Evolutionary conservation across 1,284 basidiomycete species (phyloP).

Genomic region (Takashimella koratensis): DNA sequence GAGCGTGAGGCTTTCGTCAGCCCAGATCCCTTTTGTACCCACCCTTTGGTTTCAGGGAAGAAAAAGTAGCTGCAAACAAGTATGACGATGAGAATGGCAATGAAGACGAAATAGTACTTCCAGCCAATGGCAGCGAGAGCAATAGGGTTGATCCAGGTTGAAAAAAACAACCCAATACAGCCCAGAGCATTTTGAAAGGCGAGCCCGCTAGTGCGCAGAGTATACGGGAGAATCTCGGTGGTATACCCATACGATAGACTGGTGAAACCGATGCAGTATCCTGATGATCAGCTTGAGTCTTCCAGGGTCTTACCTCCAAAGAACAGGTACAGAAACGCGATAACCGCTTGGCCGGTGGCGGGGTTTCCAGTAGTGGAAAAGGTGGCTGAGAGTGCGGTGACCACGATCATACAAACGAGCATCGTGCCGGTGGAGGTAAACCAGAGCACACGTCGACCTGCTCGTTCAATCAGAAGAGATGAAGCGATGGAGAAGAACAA

Average conservation of each 20-base stretch:
- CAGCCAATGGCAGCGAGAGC: slow-evolving; percentile 23
- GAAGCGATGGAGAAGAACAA: slow-evolving; percentile 4
- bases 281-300: too few relatives aligned
- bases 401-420: slow-evolving; percentile 55
- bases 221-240: slow-evolving; percentile 25
- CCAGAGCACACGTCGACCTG: slow-evolving; percentile 13
- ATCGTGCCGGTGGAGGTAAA: slow-evolving; percentile 12
- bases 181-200: slow-evolving; percentile 74
- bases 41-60: slow-evolving; percentile 29
- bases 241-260: slow-evolving; percentile 35
- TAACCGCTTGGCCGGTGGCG: slow-evolving; percentile 48
- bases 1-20: slow-evolving; percentile 12
- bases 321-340: slow-evolving; percentile 67
- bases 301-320: too few relatives aligned
- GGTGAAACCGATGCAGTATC: slow-evolving; percentile 40
- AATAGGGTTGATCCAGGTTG: slow-evolving; percentile 35
- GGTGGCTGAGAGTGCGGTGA: slow-evolving; percentile 59
- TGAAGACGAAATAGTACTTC: slow-evolving; percentile 38
- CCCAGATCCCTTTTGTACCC: too few relatives aligned
- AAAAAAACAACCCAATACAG: slow-evolving; percentile 48
- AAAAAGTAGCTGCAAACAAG: slow-evolving; percentile 16
- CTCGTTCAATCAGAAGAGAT: slow-evolving; percentile 11
- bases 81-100: slow-evolving; percentile 13
- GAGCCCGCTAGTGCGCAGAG: slow-evolving; percentile 18
- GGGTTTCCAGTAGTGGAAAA: slow-evolving; percentile 45